Evolutionary conservation across 768 basidiomycete genomes (phyloP), one percentile per base, ranked within the genome.

Genomic region (Trametes villosa): DNA sequence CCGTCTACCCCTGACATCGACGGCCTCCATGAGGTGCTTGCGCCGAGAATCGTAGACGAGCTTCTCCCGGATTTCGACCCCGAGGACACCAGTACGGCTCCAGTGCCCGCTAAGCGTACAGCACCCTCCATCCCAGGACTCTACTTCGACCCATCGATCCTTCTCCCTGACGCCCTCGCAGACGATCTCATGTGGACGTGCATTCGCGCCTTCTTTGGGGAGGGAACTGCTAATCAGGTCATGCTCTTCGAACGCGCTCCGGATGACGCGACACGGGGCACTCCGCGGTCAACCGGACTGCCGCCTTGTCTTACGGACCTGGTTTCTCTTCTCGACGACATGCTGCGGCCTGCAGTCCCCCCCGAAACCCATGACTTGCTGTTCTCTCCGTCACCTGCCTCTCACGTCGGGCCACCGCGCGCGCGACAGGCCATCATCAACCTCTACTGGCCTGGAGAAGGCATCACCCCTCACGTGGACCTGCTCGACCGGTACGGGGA

Each of bases 361-460:
- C 49, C 68, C 2, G 71, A 77, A 27, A 81, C 78, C 0, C 80
- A 87, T 62, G 67, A 72, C 8, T 77, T 91, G 20, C 78, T 93
- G 24, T 93, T 93, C 67, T 63, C 62, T 6, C 87, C 89, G 1
- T 63, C 71, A 1, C 65, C 65, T 18, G 60, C 62, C 6, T 65
- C 68, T 44, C 75, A 80, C 30, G 72, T 74, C 53, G 61, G 73
- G 26, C 62, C 57, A 3, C 63, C 68, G 8, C 70, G 67, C 44
- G 88, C 91, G 0, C 81, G 93, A 27, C 95, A 98, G 70, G 91
- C 86, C 1, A 98, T 98, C 57, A 66, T 98, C 53, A 98, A 98
- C 71, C 78, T 95, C 1, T 98, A 98, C 71, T 76, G 77, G 22
- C 92, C 94, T 0, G 96, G 96, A 8, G 86, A 94, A 71, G 96